Evolutionary conservation across 78 protist genomes (phyloP), one percentile per base, ranked within the genome.

Genomic region (Trichosphaerium sp.): DNA sequence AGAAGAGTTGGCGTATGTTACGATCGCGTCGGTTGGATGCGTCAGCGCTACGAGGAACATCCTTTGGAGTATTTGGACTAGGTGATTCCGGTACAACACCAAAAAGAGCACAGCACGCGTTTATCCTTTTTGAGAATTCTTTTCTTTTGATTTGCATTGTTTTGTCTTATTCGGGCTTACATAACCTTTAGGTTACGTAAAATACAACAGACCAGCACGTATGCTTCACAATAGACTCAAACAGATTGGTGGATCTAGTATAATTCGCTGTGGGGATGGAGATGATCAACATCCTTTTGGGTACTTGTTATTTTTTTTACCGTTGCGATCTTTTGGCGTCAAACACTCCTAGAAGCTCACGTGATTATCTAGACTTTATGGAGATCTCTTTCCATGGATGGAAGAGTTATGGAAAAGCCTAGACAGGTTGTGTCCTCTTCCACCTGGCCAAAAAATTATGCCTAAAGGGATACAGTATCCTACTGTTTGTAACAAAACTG

Each of bases 271-370:
- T 31, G 76, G 78, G 48, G 84, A 78, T 51, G 84, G 78, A 3
- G 84, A 78, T n/a, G 75, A 78, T 62, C 84, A 78, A 69, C 84
- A 78, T 49, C 78, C 70, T 14, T 39, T 78, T 3, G 84, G 59
- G 59, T 54, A 35, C 10, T n/a, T 12, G 29, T 54, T 10, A 34
- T 54, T n/a, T 10, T 12, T 6, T 10, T 54, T n/a, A 6, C 11
- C 10, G 59, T 34, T 10, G 11, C 6, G 59, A 54, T 54, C 59
- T 6, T 54, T n/a, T n/a, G n/a, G n/a, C n/a, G n/a, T n/a, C n/a
- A n/a, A n/a, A n/a, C n/a, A n/a, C n/a, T n/a, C n/a, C n/a, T n/a
- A n/a, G n/a, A n/a, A n/a, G n/a, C n/a, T n/a, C n/a, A n/a, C n/a
- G n/a, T n/a, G n/a, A n/a, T n/a, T n/a, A n/a, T 6, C 11, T 35